phyloP scores from a whole-genome alignment of 1,284 basidiomycete species.

The Leccinum pachyderme region DNA sequence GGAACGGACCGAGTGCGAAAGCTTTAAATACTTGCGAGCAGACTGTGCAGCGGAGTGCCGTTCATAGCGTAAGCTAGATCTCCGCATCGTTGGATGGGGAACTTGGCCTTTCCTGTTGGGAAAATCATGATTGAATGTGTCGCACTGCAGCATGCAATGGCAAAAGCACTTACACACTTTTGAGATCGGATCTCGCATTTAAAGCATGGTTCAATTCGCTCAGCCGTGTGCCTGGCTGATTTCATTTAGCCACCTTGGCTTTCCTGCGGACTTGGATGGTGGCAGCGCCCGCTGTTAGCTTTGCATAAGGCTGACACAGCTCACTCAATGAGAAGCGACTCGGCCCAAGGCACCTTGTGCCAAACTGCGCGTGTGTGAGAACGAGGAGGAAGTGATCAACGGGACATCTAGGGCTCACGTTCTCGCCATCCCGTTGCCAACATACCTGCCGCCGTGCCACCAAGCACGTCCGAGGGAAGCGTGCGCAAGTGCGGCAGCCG shows the following conservation, averaged over 20 bases:
- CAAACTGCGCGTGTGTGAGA: slow-evolving; percentile 23
- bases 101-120: slow-evolving; percentile 37
- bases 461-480: slow-evolving; percentile 22
- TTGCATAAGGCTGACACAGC: slow-evolving; percentile 23
- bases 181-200: slow-evolving; percentile 38
- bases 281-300: slow-evolving; percentile 16
- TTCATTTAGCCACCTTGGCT: slow-evolving; percentile 39
- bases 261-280: slow-evolving; percentile 27
- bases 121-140: slow-evolving; percentile 34
- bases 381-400: slow-evolving; percentile 19
- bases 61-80: slow-evolving; percentile 37
- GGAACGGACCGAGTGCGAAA: slow-evolving; percentile 6
- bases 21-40: slow-evolving; percentile 28
- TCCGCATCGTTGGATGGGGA: slow-evolving; percentile 35
- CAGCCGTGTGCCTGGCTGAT: slow-evolving; percentile 33
- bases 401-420: slow-evolving; percentile 18
- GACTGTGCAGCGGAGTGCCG: slow-evolving; percentile 32
- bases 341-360: slow-evolving; percentile 1
- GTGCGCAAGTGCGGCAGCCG: slow-evolving; percentile 3
- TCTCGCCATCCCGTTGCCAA: slow-evolving; percentile 18
- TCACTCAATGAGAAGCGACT: slow-evolving; percentile 23
- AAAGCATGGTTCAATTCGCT: slow-evolving; percentile 27
- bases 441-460: slow-evolving; percentile 22
- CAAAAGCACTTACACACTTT: slow-evolving; percentile 31
- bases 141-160: slow-evolving; percentile 34